A percentile compares a stretch with the other conserved stretches of the same genome.
Conservation (phyloP, 2,329 filamentous ascomycete genomes). For the Clarireedia sp. region DNA sequence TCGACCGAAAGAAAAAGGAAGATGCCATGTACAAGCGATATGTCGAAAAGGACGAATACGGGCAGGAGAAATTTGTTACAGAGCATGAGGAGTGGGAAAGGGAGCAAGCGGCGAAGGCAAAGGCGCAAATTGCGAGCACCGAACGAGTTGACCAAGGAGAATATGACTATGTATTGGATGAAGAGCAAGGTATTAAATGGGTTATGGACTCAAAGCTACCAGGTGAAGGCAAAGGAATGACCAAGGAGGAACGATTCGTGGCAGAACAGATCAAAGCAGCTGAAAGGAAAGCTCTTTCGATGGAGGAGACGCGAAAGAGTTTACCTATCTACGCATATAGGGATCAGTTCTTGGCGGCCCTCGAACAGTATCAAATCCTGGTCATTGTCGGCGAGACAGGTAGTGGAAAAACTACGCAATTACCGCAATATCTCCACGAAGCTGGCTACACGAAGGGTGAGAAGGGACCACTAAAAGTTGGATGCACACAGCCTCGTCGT, state of each 20-base stretch:
- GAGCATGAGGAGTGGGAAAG: constrained; percentile 95
- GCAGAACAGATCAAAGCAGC: constrained; percentile 79
- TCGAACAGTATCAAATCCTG: constrained; percentile 78
- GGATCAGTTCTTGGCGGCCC: constrained; percentile 75
- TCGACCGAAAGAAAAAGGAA: constrained; percentile 79
- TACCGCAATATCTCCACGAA: constrained; percentile 90
- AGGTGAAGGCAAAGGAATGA: constrained; percentile 63
- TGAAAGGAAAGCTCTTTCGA: constrained; percentile 78
- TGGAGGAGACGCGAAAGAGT: constrained; percentile 85
- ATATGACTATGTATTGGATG: constrained; percentile 91
- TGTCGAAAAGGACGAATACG: constrained; percentile 77
- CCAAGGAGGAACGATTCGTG: constrained; percentile 69
- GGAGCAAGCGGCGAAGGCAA: constrained; percentile 81
- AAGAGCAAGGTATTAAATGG: constrained; percentile 81
- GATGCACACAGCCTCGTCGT: constrained; percentile 87
- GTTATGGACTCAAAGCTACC: constrained; percentile 65
- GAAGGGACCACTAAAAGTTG: constrained; percentile 74
- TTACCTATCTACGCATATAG: constrained; percentile 85
- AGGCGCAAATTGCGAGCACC: constrained; percentile 69
- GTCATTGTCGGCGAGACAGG: constrained; percentile 94
- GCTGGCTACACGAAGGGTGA: constrained; percentile 80
- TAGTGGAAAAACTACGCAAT: constrained; percentile 89
- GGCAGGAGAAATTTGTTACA: constrained; percentile 81
- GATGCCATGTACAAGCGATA: constrained; percentile 87
- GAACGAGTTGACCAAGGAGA: constrained; percentile 73